These are phyloP conservation scores for Chimonanthus salicifolius DNA, from an alignment of 164 flowering plant genomes.

Conservation along the genomic window DNA sequence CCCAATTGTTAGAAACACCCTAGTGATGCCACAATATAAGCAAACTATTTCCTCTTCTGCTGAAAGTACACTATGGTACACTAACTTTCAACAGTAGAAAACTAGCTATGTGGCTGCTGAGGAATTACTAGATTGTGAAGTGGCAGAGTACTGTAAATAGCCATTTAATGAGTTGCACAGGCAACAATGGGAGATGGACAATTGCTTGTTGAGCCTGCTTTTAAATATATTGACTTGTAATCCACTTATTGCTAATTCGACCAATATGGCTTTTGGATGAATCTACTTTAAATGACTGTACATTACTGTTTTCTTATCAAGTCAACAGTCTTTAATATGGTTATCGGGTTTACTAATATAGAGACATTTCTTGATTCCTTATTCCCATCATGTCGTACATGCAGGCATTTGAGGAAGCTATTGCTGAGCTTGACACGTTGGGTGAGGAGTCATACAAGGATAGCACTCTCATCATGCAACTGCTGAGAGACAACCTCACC, in stretches of 20 bases:
- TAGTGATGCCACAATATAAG: too few species aligned
- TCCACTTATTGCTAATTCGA: too few species aligned
- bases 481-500: slow-evolving; percentile 75
- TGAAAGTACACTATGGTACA: too few species aligned
- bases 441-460: slow-evolving; percentile 69
- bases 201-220: neutral
- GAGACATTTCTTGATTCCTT: neutral
- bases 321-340: too few species aligned
- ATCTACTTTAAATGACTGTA: neutral
- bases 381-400: neutral
- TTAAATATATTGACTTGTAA: neutral
- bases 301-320: neutral
- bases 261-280: neutral
- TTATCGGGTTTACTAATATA: too few species aligned
- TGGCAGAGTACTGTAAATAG: too few species aligned
- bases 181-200: neutral
- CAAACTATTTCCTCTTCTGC: too few species aligned
- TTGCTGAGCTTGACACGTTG: slow-evolving; percentile 58
- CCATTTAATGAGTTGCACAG: neutral
- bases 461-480: slow-evolving; percentile 84
- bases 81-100: too few species aligned
- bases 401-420: slow-evolving; percentile 66
- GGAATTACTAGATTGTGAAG: too few species aligned
- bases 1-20: too few species aligned
- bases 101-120: too few species aligned